Percentiles rank a stretch among this genome's conserved stretches.
Evolutionary conservation across 148 eudicot genomes (phyloP).

Genomic region (Vaccinium darrowii): DNA sequence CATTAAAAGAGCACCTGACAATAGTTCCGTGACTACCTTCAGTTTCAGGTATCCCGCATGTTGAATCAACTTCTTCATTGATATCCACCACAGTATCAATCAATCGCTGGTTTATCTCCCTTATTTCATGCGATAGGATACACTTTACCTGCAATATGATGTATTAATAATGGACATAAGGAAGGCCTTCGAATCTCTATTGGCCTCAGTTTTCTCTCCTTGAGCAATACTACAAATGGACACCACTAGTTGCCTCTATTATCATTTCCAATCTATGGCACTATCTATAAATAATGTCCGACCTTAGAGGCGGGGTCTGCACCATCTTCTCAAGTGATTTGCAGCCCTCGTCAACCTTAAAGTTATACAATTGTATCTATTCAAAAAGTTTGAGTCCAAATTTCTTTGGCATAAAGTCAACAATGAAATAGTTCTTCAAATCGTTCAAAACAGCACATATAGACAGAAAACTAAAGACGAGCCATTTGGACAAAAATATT

Average conservation of each 20-base stretch:
- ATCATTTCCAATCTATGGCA: not conserved
- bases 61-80: slow-evolving; percentile 52
- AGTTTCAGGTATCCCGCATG: slow-evolving; percentile 34
- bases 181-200: not conserved
- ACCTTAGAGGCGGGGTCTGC: not conserved
- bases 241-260: not conserved
- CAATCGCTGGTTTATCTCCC: slow-evolving; percentile 67
- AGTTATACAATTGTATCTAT: not conserved
- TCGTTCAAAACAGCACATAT: not conserved
- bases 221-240: not conserved
- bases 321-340: not conserved
- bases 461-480: not conserved
- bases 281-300: not conserved
- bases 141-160: slow-evolving; percentile 51
- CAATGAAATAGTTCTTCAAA: not conserved
- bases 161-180: not conserved
- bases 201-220: not conserved
- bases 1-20: slow-evolving; percentile 67
- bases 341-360: not conserved
- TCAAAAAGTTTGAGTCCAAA: not conserved
- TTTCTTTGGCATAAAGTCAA: not conserved
- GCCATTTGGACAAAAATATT: not conserved
- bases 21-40: slow-evolving; percentile 61
- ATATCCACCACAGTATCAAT: slow-evolving; percentile 75
- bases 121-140: slow-evolving; percentile 70